Evolutionary conservation across 805 yeast genomes (phyloP).

Genomic region (Metschnikowia orientalis): DNA sequence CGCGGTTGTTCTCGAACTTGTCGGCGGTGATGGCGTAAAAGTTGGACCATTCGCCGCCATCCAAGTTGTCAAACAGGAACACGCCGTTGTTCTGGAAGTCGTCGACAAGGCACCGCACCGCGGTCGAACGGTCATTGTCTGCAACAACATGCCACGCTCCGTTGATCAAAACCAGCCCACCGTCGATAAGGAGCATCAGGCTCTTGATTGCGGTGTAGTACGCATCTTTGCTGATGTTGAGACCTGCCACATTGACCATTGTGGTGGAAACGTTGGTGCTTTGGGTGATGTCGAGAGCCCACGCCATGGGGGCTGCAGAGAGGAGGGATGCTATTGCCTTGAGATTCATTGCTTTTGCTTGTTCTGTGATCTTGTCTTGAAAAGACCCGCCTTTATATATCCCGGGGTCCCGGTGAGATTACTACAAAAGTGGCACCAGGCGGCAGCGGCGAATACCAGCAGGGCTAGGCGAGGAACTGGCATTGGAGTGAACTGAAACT

Average conservation of each 20-base stretch:
- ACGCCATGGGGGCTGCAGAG: too few species aligned
- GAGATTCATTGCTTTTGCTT: neutral
- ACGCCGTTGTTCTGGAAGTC: neutral
- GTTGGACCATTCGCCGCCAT: neutral
- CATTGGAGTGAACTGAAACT: too few species aligned
- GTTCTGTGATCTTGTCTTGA: too few species aligned
- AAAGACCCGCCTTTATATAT: too few species aligned
- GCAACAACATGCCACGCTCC: constrained; percentile 1
- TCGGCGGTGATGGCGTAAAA: neutral
- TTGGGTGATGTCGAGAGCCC: neutral
- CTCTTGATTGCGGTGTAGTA: neutral
- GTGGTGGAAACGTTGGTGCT: neutral
- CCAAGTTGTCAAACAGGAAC: neutral
- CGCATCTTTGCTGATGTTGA: neutral
- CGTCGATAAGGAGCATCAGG: neutral
- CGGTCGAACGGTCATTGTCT: neutral
- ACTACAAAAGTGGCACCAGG: too few species aligned
- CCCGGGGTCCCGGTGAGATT: too few species aligned
- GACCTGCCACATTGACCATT: neutral
- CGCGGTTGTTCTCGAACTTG: neutral
- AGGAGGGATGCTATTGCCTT: neutral
- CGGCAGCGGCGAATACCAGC: too few species aligned
- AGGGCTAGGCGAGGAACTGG: too few species aligned
- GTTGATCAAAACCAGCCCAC: neutral
- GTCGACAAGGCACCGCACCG: neutral